These are phyloP conservation scores for Biancaea sappan DNA, from an alignment of 306 rosid genomes.

Conservation along the genomic window DNA sequence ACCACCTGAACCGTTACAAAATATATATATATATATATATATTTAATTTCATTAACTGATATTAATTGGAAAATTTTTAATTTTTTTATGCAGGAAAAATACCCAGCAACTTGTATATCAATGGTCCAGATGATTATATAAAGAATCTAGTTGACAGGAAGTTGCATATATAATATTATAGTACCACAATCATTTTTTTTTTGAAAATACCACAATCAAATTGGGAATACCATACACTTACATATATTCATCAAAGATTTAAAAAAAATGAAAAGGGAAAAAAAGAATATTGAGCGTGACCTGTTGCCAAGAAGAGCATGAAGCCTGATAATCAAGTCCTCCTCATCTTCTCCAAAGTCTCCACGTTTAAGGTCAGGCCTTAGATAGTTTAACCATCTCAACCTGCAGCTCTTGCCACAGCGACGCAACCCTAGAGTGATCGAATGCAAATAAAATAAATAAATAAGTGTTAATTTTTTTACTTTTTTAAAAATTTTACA, in stretches of 20 bases:
- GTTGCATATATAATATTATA: no score
- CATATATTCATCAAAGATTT: not conserved
- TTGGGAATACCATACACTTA: not conserved
- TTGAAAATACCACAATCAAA: not conserved
- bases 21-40: not conserved
- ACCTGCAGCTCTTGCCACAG: conserved; percentile 55
- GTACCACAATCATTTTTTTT: not conserved
- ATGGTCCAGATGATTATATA: not conserved
- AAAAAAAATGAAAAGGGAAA: not conserved
- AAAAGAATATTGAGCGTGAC: not conserved
- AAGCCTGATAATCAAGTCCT: conserved; percentile 60
- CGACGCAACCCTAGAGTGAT: conserved; percentile 45
- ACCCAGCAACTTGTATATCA: no score
- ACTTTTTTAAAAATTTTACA: no score
- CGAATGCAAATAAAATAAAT: no score
- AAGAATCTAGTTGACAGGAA: no score
- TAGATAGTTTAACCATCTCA: conserved; percentile 54
- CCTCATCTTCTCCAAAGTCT: conserved; percentile 55
- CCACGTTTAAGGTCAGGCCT: conserved; percentile 53
- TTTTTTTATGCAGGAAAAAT: no score
- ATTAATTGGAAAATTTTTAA: no score
- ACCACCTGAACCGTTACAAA: conserved; percentile 41
- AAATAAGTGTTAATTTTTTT: no score
- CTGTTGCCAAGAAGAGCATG: conserved; percentile 63
- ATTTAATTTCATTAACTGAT: no score